Evolutionary conservation across 2,329 filamentous ascomycete genomes (phyloP), one percentile per base, ranked within the genome.

Genomic region (Pseudogymnoascus sp.): DNA sequence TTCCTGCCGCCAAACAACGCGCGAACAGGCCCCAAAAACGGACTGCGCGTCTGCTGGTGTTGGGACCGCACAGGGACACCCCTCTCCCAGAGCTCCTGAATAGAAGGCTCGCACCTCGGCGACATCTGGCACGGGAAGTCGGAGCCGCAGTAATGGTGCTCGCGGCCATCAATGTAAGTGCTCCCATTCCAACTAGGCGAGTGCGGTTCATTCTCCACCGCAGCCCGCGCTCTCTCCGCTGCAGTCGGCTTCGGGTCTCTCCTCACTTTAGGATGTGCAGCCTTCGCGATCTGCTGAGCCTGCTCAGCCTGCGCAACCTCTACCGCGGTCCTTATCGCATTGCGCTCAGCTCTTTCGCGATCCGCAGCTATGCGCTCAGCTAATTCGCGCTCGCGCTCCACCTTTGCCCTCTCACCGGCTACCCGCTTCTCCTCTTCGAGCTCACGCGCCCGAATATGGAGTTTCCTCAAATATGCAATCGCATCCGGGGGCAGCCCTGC

Each of bases 71-170:
- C 18, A 18, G 47, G 47, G 28, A 18, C 8, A 18, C 47, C 47
- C 47, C 18, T 33, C 2, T 54, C 47, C 47, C 47, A 54, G 28
- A 54, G 28, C 4, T 54, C 47, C n/a, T 16, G 33, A 4, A 54
- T 54, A 2, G 47, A 54, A 2, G 47, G 47, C 5, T 18, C 12
- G 28, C 47, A 54, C 28, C 1, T 5, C 16, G 47, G 25, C n/a
- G 33, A 28, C 47, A 54, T 54, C 47, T 54, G 47, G 9, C 47
- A 54, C 6, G 47, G 47, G 47, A 54, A 54, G 28, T 54, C 47
- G 1, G 28, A 22, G 8, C 47, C 47, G 16, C 47, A 54, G 16
- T 54, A 54, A 33, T 54, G 47, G 47, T 54, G 47, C 28, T 54
- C 47, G 9, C 47, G 47, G 1, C 47, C 47, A 18, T 54, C 47